Base-by-base conservation (phyloP, 176 grass and related monocot genomes). In the Ensete ventricosum region DNA sequence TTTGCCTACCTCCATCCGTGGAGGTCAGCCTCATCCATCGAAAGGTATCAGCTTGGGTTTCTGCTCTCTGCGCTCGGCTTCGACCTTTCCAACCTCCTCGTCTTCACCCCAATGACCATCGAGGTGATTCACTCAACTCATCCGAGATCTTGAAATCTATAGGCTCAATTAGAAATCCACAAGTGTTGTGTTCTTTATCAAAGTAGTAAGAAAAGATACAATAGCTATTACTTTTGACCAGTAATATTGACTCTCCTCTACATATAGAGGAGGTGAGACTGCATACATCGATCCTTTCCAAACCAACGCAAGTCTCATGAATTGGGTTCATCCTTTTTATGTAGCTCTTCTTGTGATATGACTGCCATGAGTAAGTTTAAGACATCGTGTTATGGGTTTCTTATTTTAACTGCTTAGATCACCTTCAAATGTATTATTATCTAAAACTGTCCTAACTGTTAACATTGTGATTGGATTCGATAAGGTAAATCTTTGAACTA, bases 71-170 rank as follows among this genome's bases (percentile, higher is more conserved):
- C 90, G 0, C 90, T 98, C 8, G 88, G 79, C 12, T 98, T 90
- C 53, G 67, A 93, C 70, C 94, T 98, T 64, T 93, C 94, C 77
- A 98, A 98, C 73, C 84, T 98, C 12, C 81, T 98, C 0, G 86
- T 98, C 14, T 98, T 98, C 90, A 98, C 94, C 9, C 94, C 94
- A 17, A 98, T 93, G 88, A 98, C 90, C 75, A 87, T 89, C 16
- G 94, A 98, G 94, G 94, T 97, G 43, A 82, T 77, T 16, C 14
- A 16, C 22, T 14, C 14, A 16, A 14, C 52, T 54, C 21, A 14
- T 48, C 5, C 34, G 5, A 43, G 34, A 5, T 43, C 34, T 43
- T 52, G 24, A 67, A 57, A 57, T 16, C 17, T 16, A 16, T 57
- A 43, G 7, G 64, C 64, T 65, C n/a, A 27, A 27, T 65, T 65